Evolutionary conservation across 495 filamentous ascomycete species (phyloP).

Genomic region (Daldinia vernicosa): DNA sequence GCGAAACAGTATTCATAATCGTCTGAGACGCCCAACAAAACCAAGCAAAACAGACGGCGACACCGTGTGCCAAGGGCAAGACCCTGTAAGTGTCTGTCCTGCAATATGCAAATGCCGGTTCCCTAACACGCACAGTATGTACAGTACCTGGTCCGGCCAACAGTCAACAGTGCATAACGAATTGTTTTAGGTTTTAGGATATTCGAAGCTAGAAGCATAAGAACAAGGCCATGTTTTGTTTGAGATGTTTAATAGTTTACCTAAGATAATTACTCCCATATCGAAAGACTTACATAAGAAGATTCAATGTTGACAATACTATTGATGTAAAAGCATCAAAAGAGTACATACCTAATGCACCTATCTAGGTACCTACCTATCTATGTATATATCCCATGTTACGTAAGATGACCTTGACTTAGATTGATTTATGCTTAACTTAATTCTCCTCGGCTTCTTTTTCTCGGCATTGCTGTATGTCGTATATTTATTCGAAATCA

Average conservation of each 20-base stretch:
- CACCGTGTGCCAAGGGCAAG: conserved; percentile 30
- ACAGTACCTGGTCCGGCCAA: conserved; percentile 1
- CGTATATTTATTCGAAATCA: neutral
- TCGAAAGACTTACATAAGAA: too few species aligned
- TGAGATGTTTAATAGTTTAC: neutral
- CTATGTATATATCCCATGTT: neutral
- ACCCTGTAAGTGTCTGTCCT: conserved; percentile 33
- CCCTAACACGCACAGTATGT: conserved; percentile 35
- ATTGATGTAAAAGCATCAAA: too few species aligned
- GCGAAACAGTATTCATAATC: conserved; percentile 4
- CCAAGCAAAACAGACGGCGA: conserved; percentile 13
- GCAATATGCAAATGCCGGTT: conserved; percentile 40
- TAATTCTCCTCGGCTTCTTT: conserved; percentile 25
- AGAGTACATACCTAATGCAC: neutral
- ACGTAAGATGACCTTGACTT: conserved; percentile 12
- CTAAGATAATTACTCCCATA: too few species aligned
- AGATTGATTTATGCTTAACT: conserved; percentile 30
- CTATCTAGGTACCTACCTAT: neutral
- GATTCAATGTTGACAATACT: too few species aligned
- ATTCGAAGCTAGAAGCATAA: conserved; percentile 23
- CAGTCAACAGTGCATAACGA: conserved; percentile 33
- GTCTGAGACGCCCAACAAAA: conserved; percentile 20
- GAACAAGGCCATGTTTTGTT: neutral
- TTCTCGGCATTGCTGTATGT: neutral
- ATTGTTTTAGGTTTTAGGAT: conserved; percentile 21